Evolutionary conservation across 31 red algal species (phyloP), one percentile per base, ranked within the genome.

Genomic region (Asparagopsis taxiformis): DNA sequence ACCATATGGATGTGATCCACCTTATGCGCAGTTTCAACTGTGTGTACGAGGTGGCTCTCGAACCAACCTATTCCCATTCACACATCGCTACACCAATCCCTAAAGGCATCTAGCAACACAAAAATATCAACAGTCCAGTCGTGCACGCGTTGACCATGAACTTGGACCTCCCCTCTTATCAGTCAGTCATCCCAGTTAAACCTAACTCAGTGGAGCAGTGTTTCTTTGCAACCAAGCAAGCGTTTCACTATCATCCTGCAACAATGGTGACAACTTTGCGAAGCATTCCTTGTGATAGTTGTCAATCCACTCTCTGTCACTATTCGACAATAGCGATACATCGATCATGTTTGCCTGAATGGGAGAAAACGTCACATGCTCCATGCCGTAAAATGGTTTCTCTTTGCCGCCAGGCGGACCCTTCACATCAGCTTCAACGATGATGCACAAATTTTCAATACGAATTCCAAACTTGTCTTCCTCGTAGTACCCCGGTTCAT

Each of bases 401-500:
- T 82, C 79, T 51, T 39, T 49, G 33, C 68, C 70, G 31, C 58
- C 57, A 62, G 83, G 84, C 3, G 58, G 38, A 13, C 67, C 81
- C n/a, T 58, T 62, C 33, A 70, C 73, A 46, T 75, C 30, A 22
- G 57, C 72, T 34, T 35, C 20, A 25, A 30, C 51, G 17, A 95
- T 79, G 19, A 86, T 65, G 46, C 91, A 85, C 51, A 99, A 25
- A 72, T 93, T 99, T 57, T 99, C 97, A 73, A 99, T 95, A 41
- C 97, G 77, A 36, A 99, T 99, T 25, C 97, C 97, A 75, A 99
- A 99, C 24, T 44, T 52, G 41, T 75, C 84, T 20, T 99, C 82
- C 81, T 99, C 97, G 53, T 99, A 99, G 58, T 99, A 99, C 10
- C 97, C 97, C 9, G 97, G 97, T 65, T 99, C 97, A 53, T 99